Evolutionary conservation across 2,329 filamentous ascomycete genomes (phyloP), one percentile per base, ranked within the genome.

Genomic region (Talaromyces sp.): DNA sequence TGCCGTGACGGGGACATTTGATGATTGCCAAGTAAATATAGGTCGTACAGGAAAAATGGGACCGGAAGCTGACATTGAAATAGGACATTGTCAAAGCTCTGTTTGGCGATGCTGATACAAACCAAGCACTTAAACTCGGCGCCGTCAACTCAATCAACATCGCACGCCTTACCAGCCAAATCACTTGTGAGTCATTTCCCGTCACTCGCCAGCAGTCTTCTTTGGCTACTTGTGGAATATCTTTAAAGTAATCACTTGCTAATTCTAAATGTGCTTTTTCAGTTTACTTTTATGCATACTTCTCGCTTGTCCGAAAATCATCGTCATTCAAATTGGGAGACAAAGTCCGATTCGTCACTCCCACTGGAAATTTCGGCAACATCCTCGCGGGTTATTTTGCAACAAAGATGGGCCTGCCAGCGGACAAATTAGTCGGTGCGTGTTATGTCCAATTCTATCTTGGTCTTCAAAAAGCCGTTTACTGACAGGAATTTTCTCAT

Each of bases 71-170:
- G 67, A 86, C 84, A 2, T 85, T 93, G 70, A 91, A 91, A 67
- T 88, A 56, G 80, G 92, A 96, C 75, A 95, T 94, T 60, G 89
- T 99, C 73, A 97, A 99, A 79, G 88, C 90, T 1, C 83, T 99
- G 55, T 97, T 97, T 72, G 88, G 86, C 64, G 93, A 99, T 69
- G 81, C 88, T 2, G 87, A 92, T 59, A 89, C 90, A 73, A 97
- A 97, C 81, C 80, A 83, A 67, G 86, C 85, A 1, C 85, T 93
- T 70, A 91, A 91, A 66, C 88, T 97, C 50, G 93, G 90, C 46
- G 93, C 94, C 50, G 91, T 97, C 66, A 97, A 97, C 81, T 94
- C 90, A 52, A 97, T 97, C 79, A 97, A 97, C 79, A 97, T 89
- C 85, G 90, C 92, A 1, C 29, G 55, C 3, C 32, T 35, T 5